These are phyloP conservation scores for Moesziomyces globuligerus DNA, from an alignment of 1,284 basidiomycete genomes.

Conservation along the genomic window DNA sequence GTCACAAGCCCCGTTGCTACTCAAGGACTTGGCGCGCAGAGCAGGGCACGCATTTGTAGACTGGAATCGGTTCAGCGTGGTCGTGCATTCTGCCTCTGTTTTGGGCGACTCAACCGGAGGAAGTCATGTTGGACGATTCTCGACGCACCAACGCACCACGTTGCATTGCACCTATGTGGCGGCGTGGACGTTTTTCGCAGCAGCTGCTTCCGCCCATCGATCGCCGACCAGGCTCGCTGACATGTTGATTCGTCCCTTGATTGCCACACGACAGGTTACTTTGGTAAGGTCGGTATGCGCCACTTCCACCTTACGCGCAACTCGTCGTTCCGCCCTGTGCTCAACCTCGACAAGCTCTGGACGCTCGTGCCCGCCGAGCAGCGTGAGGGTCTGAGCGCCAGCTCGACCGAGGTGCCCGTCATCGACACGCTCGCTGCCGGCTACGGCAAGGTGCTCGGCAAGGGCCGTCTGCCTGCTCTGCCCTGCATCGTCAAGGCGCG, in stretches of 20 bases:
- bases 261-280: slow-evolving; percentile 78
- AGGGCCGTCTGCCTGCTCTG: slow-evolving; percentile 64
- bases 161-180: no score
- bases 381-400: slow-evolving; percentile 55
- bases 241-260: not conserved
- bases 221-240: slow-evolving; percentile 9
- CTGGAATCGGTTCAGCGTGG: no score
- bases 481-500: slow-evolving; percentile 67
- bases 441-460: slow-evolving; percentile 67
- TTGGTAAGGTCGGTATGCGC: slow-evolving; percentile 93
- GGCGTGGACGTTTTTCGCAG: no score
- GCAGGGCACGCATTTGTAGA: no score
- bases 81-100: no score
- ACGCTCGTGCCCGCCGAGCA: slow-evolving; percentile 66
- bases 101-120: no score
- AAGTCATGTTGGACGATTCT: no score
- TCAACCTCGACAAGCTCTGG: slow-evolving; percentile 76
- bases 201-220: no score
- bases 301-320: slow-evolving; percentile 96
- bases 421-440: slow-evolving; percentile 67
- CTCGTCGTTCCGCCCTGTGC: slow-evolving; percentile 86
- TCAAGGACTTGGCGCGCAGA: no score
- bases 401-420: slow-evolving; percentile 65
- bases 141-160: no score
- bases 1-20: no score